Conservation (phyloP, 441 rosid species). For the Macaranga tanarius region DNA sequence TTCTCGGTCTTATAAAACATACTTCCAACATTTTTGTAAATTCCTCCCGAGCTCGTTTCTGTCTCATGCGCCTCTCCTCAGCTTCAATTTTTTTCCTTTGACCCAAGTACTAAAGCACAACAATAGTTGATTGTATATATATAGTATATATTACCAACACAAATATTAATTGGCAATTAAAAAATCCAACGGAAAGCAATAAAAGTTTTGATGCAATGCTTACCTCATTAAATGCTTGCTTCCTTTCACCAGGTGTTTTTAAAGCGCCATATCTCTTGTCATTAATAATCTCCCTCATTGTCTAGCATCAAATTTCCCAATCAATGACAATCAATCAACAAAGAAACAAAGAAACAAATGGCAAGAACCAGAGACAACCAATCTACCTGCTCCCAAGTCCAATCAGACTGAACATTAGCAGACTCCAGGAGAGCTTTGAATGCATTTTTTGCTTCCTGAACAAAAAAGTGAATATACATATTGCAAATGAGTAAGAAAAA, state of each 20-base stretch:
- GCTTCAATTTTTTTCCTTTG: slow-evolving; percentile 95
- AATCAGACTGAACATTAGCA: slow-evolving; percentile 83
- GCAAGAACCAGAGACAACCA: slow-evolving; percentile 12
- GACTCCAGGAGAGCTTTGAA: slow-evolving; percentile 92
- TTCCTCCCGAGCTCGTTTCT: slow-evolving; percentile 93
- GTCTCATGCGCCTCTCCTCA: slow-evolving; percentile 90
- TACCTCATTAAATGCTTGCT: slow-evolving; percentile 99
- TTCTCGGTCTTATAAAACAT: slow-evolving; percentile 31
- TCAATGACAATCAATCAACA: slow-evolving; percentile 24
- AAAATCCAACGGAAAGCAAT: slow-evolving; percentile 6
- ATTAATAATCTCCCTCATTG: slow-evolving; percentile 83
- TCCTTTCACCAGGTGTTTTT: slow-evolving; percentile 92
- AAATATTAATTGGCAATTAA: slow-evolving; percentile 14
- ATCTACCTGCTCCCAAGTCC: slow-evolving; percentile 99
- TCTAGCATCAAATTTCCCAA: slow-evolving; percentile 40
- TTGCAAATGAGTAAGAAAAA: not conserved
- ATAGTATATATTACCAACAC: not conserved
- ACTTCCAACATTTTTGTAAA: slow-evolving; percentile 95
- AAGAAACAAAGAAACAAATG: slow-evolving; percentile 19
- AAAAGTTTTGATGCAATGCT: slow-evolving; percentile 20
- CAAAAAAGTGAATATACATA: slow-evolving; percentile 8
- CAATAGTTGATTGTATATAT: not conserved
- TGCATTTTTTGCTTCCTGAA: slow-evolving; percentile 94
- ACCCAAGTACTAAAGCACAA: slow-evolving; percentile 71
- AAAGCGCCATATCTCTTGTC: slow-evolving; percentile 90